Evolutionary conservation across 2,329 filamentous ascomycete species (phyloP).

Genomic region (Diaporthe citriasiana): DNA sequence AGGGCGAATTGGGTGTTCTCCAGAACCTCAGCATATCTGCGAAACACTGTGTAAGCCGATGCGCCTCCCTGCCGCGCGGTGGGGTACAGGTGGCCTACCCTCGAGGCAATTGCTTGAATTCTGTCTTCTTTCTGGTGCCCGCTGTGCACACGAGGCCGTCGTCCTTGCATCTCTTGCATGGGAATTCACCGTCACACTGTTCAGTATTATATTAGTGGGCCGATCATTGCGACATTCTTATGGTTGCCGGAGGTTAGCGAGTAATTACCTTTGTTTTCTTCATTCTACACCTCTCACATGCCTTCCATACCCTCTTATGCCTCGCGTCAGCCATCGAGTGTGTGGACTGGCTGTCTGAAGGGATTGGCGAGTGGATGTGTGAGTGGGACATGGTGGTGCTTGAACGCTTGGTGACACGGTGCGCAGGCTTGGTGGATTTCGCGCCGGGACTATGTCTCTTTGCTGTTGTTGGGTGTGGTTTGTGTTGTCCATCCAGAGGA

Average conservation of each 20-base stretch:
- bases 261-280: slow-evolving; percentile 75
- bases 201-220: slow-evolving; percentile 41
- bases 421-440: slow-evolving; percentile 64
- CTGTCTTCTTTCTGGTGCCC: slow-evolving; percentile 75
- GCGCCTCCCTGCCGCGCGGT: neutral
- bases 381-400: slow-evolving; percentile 56
- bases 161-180: slow-evolving; percentile 76
- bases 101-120: slow-evolving; percentile 75
- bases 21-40: slow-evolving; percentile 73
- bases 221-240: neutral
- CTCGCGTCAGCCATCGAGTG: slow-evolving; percentile 64
- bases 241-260: neutral
- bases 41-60: slow-evolving; percentile 39
- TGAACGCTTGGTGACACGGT: slow-evolving; percentile 66
- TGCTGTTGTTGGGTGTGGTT: slow-evolving; percentile 50
- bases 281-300: slow-evolving; percentile 76
- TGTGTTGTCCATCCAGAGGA: slow-evolving; percentile 62
- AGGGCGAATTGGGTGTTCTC: slow-evolving; percentile 76
- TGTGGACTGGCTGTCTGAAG: slow-evolving; percentile 55
- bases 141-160: slow-evolving; percentile 75
- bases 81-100: slow-evolving; percentile 60
- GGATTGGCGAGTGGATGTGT: slow-evolving; percentile 54
- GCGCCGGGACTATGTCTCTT: slow-evolving; percentile 58
- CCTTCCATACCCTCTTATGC: slow-evolving; percentile 77
- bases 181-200: slow-evolving; percentile 76